Base-by-base conservation (phyloP, 768 basidiomycete genomes). In the Lentinula lateritia region DNA sequence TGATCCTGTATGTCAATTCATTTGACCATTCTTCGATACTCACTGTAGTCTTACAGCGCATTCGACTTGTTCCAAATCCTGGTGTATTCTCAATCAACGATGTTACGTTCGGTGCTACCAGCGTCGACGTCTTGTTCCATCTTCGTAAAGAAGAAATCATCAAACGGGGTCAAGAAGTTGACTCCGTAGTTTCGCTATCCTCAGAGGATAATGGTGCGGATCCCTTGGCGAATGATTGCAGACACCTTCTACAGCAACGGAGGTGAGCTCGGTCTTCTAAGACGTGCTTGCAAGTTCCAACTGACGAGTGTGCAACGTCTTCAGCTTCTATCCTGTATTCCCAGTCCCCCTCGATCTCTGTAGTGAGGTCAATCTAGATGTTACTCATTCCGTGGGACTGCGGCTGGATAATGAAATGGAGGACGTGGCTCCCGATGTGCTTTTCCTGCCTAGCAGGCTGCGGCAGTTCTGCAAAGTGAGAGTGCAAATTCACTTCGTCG, bases 291-390 rank as follows among this genome's bases (percentile, higher is more conserved):
- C 2, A 28, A 28, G 28, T 3, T 28, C 28, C 28, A 23, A 1
- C 34, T 46, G 10, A 38, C 28, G 3, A 50, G 36, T 45, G 52
- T 56, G 41, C 62, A 62, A 56, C 61, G 52, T 32, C 6, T 3
- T 18, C 69, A 98, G 94, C 67, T 97, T 97, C 76, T 99, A 98
- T 71, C 97, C 97, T 0, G 74, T 97, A 43, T 98, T 98, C 73
- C 97, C 97, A 8, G 83, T 86, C 1, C 93, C 97, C 0, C 70
- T 80, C 12, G 89, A 90, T 6, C 73, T 89, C 16, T 78, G 87
- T 1, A 78, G 83, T 41, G 93, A 96, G 68, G 85, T 98, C 61
- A 95, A 97, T 69, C 81, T 99, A 43, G 95, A 97, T 68, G 80
- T 97, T 15, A 87, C 90, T 18, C 96, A 98, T 74, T 82, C 81